Percentiles rank a stretch among this genome's conserved stretches.
Evolutionary conservation across 345 rosid genomes (phyloP).

Genomic region (Corymbia maculata): DNA sequence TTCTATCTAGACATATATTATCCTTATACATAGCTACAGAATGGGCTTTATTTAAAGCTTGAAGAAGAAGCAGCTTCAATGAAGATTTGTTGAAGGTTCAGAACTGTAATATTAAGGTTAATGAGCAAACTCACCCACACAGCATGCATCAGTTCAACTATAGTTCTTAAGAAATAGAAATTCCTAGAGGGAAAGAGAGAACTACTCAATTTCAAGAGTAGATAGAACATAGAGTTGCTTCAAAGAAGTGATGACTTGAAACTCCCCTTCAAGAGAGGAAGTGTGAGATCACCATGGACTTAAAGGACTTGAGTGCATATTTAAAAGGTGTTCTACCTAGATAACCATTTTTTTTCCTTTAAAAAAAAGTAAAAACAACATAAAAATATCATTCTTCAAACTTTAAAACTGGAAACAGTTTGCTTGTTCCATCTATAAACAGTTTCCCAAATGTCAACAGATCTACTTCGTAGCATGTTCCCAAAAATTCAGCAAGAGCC

Average conservation of each 20-base stretch:
- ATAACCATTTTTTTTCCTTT: not conserved
- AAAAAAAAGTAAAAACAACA: not conserved
- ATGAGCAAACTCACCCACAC: not conserved
- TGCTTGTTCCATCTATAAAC: not conserved
- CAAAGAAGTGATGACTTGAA: not conserved
- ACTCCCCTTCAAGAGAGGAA: not conserved
- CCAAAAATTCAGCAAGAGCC: not conserved
- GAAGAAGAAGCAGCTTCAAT: not conserved
- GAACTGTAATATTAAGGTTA: not conserved
- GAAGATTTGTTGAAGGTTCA: not conserved
- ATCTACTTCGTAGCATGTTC: not conserved
- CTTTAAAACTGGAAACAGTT: not conserved
- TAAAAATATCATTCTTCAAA: not conserved
- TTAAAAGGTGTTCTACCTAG: not conserved
- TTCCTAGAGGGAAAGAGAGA: not conserved
- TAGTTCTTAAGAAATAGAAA: not conserved
- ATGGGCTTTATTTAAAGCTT: not conserved
- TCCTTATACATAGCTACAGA: not conserved
- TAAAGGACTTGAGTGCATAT: not conserved
- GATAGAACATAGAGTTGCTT: not conserved
- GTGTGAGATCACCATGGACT: not conserved
- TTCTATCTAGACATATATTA: not conserved
- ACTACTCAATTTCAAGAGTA: not conserved
- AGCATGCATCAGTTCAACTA: not conserved
- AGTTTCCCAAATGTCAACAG: not conserved